Base-by-base conservation (phyloP, 2,329 filamentous ascomycete species). In the Venturia carpophila region DNA sequence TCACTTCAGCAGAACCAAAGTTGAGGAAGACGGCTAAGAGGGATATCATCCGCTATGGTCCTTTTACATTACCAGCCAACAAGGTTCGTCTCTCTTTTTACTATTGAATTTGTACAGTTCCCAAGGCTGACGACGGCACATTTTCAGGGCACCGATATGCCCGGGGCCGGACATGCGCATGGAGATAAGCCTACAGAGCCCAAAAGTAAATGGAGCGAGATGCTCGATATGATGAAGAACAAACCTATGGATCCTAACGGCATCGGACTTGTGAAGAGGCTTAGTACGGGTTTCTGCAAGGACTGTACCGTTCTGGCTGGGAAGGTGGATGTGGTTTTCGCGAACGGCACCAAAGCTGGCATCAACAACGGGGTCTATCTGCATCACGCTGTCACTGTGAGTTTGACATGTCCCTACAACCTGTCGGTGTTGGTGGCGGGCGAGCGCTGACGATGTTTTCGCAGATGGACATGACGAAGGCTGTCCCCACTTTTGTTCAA, bases 161-260 rank as follows among this genome's bases (percentile, higher is more conserved):
- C 47, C 10, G 47, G 10, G 10, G 60, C 11, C 37, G 60, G 39
- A n/a, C 60, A 63, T 45, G 24, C 19, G 10, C 60, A 63, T 43
- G 60, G 60, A 9, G 27, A 41, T 27, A 42, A 39, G 13, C 30
- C 42, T 24, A n/a, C 21, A 21, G 30, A 21, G 30, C 21, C 43
- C 10, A 37, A 52, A 41, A 24, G 43, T 17, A 9, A 30, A 24
- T 4, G 10, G 17, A 24, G 19, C 9, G 7, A 13, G 42, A 34
- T 62, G 17, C 6, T 43, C 10, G 41, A 43, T 43, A 7, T 56
- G 11, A 6, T 45, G 13, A 45, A 45, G 21, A 52, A 64, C 9
- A 62, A 65, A 39, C 63, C 52, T 24, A 60, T 65, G 49, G 63
- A 65, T 39, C 63, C 63, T 2, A 61, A 65, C 21, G 63, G 63